Evolutionary conservation across 371 early-diverging fungal species (phyloP).

Genomic region (Syncephalastrum monosporum): DNA sequence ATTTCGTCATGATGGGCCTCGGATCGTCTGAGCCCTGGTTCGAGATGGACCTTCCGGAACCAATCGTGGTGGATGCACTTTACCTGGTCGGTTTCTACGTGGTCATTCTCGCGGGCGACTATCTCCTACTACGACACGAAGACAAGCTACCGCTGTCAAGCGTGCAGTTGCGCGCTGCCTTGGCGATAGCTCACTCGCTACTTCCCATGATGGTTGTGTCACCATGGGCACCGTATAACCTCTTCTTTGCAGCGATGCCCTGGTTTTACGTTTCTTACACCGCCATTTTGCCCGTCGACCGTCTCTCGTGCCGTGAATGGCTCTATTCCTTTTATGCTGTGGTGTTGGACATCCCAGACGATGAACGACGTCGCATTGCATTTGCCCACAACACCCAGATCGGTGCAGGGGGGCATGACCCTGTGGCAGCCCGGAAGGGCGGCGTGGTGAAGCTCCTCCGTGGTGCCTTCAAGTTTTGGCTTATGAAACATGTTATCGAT

Average conservation of each 20-base stretch:
- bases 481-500: conserved; percentile 15
- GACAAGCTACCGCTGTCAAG: no score
- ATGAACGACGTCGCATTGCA: not conserved
- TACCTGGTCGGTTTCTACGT: no score
- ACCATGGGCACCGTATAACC: conserved; percentile 13
- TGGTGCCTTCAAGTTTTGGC: conserved; percentile 20
- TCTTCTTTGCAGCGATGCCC: conserved; percentile 30
- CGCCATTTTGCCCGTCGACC: conserved; percentile 20
- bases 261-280: conserved; percentile 34
- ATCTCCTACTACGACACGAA: no score
- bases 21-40: no score
- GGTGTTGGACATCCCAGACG: conserved; percentile 13
- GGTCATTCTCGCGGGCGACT: no score
- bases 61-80: no score
- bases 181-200: no score
- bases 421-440: not conserved
- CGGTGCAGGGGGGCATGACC: not conserved
- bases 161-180: no score
- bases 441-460: conserved; percentile 17
- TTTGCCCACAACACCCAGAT: not conserved
- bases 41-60: no score
- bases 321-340: conserved; percentile 17
- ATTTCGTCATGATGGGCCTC: no score
- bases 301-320: conserved; percentile 14
- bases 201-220: no score